These are phyloP conservation scores for Epichloe brachyelytri DNA, from an alignment of 2,329 filamentous ascomycete species.

Conservation along the genomic window DNA sequence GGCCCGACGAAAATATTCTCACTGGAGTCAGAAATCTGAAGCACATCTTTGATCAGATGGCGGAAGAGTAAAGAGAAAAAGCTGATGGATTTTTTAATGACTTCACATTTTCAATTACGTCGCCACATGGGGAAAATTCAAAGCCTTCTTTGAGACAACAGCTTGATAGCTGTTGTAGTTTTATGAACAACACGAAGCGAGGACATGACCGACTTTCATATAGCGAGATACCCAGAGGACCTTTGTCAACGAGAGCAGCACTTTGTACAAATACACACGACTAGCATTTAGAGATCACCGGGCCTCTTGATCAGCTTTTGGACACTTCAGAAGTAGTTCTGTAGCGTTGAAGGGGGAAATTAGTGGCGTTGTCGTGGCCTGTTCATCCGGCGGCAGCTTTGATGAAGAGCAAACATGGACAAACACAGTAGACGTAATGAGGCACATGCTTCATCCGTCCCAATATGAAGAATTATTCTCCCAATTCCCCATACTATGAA, in stretches of 20 bases:
- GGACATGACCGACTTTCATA: neutral
- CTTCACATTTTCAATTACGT: neutral
- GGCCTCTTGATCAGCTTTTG: neutral
- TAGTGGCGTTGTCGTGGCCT: too few relatives aligned
- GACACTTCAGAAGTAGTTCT: too few relatives aligned
- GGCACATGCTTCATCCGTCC: too few relatives aligned
- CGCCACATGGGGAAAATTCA: neutral
- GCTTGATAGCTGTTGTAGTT: neutral
- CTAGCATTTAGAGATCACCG: neutral
- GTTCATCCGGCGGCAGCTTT: too few relatives aligned
- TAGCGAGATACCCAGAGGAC: slow-evolving; percentile 1
- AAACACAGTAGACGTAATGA: too few relatives aligned
- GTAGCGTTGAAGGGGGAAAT: too few relatives aligned
- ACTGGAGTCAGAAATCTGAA: slow-evolving; percentile 59
- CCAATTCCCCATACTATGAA: too few relatives aligned
- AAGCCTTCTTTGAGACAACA: neutral
- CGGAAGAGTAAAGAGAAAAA: slow-evolving; percentile 14
- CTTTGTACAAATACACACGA: neutral
- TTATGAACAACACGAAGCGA: neutral
- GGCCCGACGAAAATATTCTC: slow-evolving; percentile 75
- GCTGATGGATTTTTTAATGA: neutral
- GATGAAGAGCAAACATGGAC: too few relatives aligned
- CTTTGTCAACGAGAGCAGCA: neutral
- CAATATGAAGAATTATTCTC: too few relatives aligned
- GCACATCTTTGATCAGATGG: slow-evolving; percentile 57